phyloP scores from a whole-genome alignment of 2,329 filamentous ascomycete species.

The Fusarium denticulatum region DNA sequence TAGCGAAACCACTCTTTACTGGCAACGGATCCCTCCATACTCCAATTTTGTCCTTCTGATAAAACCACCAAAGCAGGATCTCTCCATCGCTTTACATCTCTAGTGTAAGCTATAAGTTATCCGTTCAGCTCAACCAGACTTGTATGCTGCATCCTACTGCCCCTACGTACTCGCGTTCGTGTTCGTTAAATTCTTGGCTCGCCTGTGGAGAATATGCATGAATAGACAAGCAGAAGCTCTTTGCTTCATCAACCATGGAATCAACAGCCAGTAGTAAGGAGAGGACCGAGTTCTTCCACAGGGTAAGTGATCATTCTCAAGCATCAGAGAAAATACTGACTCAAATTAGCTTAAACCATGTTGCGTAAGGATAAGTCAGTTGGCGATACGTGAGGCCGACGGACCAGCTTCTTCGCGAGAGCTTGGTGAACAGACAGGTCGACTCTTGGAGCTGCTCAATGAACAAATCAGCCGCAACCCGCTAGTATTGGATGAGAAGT shows the following conservation, averaged over 20 bases:
- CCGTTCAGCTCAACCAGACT: neutral
- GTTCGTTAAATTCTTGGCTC: constrained; percentile 20
- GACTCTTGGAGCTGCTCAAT: constrained; percentile 59
- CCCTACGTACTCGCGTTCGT: constrained; percentile 22
- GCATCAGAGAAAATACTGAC: constrained; percentile 2
- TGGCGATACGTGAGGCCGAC: constrained; percentile 61
- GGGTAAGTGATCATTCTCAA: constrained; percentile 22
- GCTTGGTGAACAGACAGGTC: constrained; percentile 57
- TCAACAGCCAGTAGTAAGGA: constrained; percentile 35
- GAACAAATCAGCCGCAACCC: constrained; percentile 56
- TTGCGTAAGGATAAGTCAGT: constrained; percentile 68
- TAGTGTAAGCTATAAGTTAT: neutral
- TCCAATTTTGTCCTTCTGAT: constrained; percentile 17
- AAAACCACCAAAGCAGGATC: neutral
- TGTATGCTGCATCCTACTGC: neutral
- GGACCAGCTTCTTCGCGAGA: constrained; percentile 54
- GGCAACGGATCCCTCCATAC: constrained; percentile 18
- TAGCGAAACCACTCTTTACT: neutral
- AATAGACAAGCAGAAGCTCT: constrained; percentile 31
- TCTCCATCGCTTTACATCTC: neutral
- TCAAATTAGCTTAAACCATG: constrained; percentile 66
- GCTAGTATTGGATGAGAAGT: constrained; percentile 74
- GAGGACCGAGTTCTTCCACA: constrained; percentile 48
- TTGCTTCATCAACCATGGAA: constrained; percentile 42
- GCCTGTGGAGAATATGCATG: constrained; percentile 37